Conservation (phyloP, 2,329 filamentous ascomycete genomes). For the Colletotrichum karsti region DNA sequence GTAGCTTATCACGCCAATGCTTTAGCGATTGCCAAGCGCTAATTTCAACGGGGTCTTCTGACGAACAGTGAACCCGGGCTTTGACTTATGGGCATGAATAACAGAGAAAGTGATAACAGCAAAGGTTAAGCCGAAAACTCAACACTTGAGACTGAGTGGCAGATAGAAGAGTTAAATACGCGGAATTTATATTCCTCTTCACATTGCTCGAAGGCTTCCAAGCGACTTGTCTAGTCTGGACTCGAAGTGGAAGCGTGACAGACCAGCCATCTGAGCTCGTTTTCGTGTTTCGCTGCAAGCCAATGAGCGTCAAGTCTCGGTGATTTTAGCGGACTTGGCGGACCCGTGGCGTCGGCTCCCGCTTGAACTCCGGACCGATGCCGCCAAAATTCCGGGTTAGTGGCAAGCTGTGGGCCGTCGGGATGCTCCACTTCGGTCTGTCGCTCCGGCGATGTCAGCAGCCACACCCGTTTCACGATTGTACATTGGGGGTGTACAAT, state of each 20-base stretch:
- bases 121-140: neutral
- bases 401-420: too few relatives aligned
- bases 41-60: neutral
- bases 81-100: neutral
- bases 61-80: neutral
- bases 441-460: neutral
- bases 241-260: slow-evolving; percentile 6
- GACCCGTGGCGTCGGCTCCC: slow-evolving; percentile 1
- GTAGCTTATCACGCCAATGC: slow-evolving; percentile 14
- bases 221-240: neutral
- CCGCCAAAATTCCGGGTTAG: slow-evolving; percentile 21
- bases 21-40: slow-evolving; percentile 22
- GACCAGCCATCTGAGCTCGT: slow-evolving; percentile 16
- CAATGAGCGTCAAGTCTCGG: neutral
- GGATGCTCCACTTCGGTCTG: neutral
- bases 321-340: neutral
- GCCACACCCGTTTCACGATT: too few relatives aligned
- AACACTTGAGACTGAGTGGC: neutral
- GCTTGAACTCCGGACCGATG: slow-evolving; percentile 26
- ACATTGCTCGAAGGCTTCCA: neutral
- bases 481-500: too few relatives aligned
- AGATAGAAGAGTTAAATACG: neutral
- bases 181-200: neutral
- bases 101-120: neutral
- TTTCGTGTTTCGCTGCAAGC: slow-evolving; percentile 11